phyloP scores from a whole-genome alignment of 2,329 filamentous ascomycete species.

The Alternaria incomplexa region DNA sequence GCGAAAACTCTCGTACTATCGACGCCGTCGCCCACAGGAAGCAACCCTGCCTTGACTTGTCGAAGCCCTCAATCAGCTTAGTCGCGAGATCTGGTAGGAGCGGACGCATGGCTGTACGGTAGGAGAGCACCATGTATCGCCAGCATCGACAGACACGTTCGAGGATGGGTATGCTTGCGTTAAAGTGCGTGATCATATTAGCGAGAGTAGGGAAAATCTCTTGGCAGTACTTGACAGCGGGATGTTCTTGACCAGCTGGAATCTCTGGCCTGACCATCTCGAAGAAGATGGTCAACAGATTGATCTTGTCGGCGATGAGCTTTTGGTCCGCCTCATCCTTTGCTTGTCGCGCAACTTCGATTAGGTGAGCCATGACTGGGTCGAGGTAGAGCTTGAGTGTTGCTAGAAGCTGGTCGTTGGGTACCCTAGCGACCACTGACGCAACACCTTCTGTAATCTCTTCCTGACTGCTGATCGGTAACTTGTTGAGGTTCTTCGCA shows the following conservation, averaged over 20 bases:
- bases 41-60: slow-evolving; percentile 85
- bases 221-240: slow-evolving; percentile 93
- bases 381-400: slow-evolving; percentile 93
- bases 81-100: slow-evolving; percentile 85
- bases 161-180: slow-evolving; percentile 83
- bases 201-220: slow-evolving; percentile 89
- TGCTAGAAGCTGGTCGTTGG: slow-evolving; percentile 77
- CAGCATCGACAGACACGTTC: slow-evolving; percentile 94
- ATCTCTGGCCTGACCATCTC: slow-evolving; percentile 79
- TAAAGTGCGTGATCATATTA: slow-evolving; percentile 86
- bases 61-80: slow-evolving; percentile 85
- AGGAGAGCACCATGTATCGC: slow-evolving; percentile 96
- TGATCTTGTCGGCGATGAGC: slow-evolving; percentile 89
- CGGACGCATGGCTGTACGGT: slow-evolving; percentile 85
- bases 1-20: slow-evolving; percentile 92
- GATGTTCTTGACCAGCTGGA: slow-evolving; percentile 73
- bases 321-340: slow-evolving; percentile 83
- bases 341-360: slow-evolving; percentile 85
- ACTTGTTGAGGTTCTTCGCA: slow-evolving; percentile 82
- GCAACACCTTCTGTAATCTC: slow-evolving; percentile 97
- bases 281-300: slow-evolving; percentile 89
- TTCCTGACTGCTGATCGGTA: slow-evolving; percentile 87
- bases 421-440: slow-evolving; percentile 86
- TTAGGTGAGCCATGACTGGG: slow-evolving; percentile 83
- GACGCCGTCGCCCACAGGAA: slow-evolving; percentile 99